Conservation (phyloP, 2,329 filamentous ascomycete species). For the Neurospora crassa region DNA sequence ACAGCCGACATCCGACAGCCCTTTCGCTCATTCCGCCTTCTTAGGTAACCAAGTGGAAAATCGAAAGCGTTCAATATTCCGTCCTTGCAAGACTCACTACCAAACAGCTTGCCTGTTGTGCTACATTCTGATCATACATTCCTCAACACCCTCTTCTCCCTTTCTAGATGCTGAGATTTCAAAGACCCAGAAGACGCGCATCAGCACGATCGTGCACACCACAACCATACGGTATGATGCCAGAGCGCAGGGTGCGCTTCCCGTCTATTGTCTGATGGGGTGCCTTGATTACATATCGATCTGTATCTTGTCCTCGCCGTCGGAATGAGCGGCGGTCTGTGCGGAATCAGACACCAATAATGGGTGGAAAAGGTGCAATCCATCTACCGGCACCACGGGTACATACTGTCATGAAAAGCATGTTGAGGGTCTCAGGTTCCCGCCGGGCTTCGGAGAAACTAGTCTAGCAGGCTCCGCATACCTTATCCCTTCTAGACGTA, state of each 20-base stretch:
- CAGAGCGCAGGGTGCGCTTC: background rate
- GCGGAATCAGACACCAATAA: background rate
- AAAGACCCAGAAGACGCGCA: background rate
- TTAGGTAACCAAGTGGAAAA: background rate
- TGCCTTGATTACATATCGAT: background rate
- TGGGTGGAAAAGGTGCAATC: background rate
- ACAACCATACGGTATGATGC: background rate
- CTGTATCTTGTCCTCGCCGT: background rate
- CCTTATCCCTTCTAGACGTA: background rate
- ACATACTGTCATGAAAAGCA: background rate
- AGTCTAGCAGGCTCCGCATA: background rate
- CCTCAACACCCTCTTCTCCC: background rate
- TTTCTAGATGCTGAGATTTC: background rate
- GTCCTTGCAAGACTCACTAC: background rate
- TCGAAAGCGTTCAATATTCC: background rate
- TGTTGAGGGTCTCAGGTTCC: background rate
- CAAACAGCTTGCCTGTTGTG: background rate
- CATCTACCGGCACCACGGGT: background rate
- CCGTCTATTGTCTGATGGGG: background rate
- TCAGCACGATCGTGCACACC: background rate
- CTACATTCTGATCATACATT: background rate
- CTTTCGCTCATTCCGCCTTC: background rate
- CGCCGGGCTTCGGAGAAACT: background rate
- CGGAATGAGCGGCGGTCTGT: background rate
- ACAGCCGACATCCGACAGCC: background rate